Conservation (phyloP, 2,329 filamentous ascomycete species). For the Blumeriella jaapii region DNA sequence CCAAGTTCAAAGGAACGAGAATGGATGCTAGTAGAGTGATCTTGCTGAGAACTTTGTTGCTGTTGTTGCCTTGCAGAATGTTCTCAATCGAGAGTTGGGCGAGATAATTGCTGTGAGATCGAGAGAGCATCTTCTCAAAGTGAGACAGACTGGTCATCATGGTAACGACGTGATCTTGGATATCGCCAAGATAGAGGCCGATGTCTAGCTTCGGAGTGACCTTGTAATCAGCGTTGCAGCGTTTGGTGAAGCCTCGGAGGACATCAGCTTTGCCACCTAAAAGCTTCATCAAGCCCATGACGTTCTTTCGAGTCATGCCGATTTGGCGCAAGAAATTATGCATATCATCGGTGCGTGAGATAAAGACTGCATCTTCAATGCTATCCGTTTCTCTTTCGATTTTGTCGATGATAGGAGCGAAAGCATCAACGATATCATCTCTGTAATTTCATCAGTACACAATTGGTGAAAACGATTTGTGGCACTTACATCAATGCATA, state of each 20-base stretch:
- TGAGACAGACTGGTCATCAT: slow-evolving; percentile 96
- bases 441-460: slow-evolving; percentile 30
- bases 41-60: slow-evolving; percentile 84
- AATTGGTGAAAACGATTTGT: background rate
- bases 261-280: slow-evolving; percentile 97
- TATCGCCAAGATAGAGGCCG: slow-evolving; percentile 90
- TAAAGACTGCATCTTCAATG: slow-evolving; percentile 93
- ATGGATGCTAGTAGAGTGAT: slow-evolving; percentile 91
- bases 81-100: slow-evolving; percentile 90
- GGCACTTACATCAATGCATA: slow-evolving; percentile 80
- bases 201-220: slow-evolving; percentile 95
- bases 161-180: slow-evolving; percentile 97
- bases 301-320: slow-evolving; percentile 83
- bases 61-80: slow-evolving; percentile 75
- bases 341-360: slow-evolving; percentile 82
- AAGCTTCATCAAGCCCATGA: slow-evolving; percentile 85
- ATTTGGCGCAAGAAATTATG: slow-evolving; percentile 78
- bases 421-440: slow-evolving; percentile 95
- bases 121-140: slow-evolving; percentile 94
- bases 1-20: slow-evolving; percentile 88
- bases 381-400: slow-evolving; percentile 82
- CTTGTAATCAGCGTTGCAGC: slow-evolving; percentile 95
- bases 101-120: slow-evolving; percentile 90
- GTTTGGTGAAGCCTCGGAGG: slow-evolving; percentile 92
- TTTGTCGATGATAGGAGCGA: slow-evolving; percentile 77